Conservation (phyloP, 768 basidiomycete genomes). For the Leccinum uliginosum region DNA sequence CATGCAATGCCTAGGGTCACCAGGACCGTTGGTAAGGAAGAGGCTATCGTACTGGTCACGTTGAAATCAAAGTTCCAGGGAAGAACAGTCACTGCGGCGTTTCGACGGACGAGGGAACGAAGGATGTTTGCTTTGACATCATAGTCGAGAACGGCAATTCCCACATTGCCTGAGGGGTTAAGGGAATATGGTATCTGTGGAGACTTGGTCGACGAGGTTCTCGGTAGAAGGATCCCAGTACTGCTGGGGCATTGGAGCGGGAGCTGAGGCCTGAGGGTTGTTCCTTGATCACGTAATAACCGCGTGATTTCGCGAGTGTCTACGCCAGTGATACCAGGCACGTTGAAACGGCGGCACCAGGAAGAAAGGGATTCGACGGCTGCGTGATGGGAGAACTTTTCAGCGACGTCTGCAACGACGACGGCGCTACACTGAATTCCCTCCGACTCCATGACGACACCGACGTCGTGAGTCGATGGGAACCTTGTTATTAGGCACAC, state of each 20-base stretch:
- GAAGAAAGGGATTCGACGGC: slow-evolving; percentile 90
- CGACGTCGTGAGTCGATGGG: slow-evolving; percentile 76
- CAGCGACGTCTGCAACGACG: slow-evolving; percentile 91
- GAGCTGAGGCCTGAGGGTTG: slow-evolving; percentile 76
- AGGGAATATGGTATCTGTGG: slow-evolving; percentile 80
- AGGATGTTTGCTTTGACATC: slow-evolving; percentile 97
- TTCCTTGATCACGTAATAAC: slow-evolving; percentile 93
- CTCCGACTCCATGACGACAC: slow-evolving; percentile 84
- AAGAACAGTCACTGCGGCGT: slow-evolving; percentile 88
- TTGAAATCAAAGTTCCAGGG: slow-evolving; percentile 99
- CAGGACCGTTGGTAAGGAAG: slow-evolving; percentile 95
- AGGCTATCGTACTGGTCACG: slow-evolving; percentile 90
- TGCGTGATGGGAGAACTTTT: slow-evolving; percentile 90
- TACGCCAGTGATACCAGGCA: slow-evolving; percentile 95
- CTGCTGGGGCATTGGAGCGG: slow-evolving; percentile 58
- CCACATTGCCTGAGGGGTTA: slow-evolving; percentile 82
- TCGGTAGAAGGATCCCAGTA: slow-evolving; percentile 92
- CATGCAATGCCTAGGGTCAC: slow-evolving; percentile 87
- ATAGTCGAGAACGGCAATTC: slow-evolving; percentile 95
- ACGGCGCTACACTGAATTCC: slow-evolving; percentile 89
- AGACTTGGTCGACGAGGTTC: slow-evolving; percentile 92
- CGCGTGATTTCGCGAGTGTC: slow-evolving; percentile 96
- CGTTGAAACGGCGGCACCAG: slow-evolving; percentile 87
- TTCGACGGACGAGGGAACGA: slow-evolving; percentile 86
- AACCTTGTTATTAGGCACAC: slow-evolving; percentile 79